Conservation (phyloP, 2,329 filamentous ascomycete genomes). For the Aspergillus alliaceus region DNA sequence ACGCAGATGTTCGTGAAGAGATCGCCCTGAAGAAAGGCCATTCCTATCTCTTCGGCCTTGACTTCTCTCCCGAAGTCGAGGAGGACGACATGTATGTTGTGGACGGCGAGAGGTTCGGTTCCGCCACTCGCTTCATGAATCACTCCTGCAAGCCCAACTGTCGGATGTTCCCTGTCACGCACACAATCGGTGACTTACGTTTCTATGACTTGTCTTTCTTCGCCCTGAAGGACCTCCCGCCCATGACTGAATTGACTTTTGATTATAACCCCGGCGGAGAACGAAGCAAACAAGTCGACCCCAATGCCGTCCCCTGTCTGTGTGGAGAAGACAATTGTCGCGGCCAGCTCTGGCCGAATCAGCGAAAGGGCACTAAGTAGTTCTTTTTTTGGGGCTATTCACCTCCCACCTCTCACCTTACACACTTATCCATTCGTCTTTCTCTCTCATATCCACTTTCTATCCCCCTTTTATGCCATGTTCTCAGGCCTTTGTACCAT, state of each 20-base stretch:
- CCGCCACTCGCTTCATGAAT: constrained; percentile 48
- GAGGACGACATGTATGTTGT: constrained; percentile 40
- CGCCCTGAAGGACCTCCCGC: constrained; percentile 41
- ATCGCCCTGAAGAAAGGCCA: constrained; percentile 24
- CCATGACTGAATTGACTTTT: constrained; percentile 47
- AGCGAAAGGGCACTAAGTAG: constrained; percentile 32
- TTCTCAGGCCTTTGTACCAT: too few species aligned
- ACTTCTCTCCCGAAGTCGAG: constrained; percentile 31
- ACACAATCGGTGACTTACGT: constrained; percentile 38
- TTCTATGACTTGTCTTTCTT: constrained; percentile 52
- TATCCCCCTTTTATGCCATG: neutral
- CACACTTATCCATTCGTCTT: neutral
- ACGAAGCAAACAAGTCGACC: constrained; percentile 28
- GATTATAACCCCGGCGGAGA: constrained; percentile 45
- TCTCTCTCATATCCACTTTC: neutral
- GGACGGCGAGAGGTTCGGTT: constrained; percentile 45
- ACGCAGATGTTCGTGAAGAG: constrained; percentile 40
- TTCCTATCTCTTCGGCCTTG: constrained; percentile 46
- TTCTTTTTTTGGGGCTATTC: neutral
- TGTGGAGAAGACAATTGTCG: constrained; percentile 47
- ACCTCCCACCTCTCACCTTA: neutral
- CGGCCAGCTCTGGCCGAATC: constrained; percentile 45
- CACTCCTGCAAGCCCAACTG: constrained; percentile 51
- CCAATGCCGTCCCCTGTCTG: constrained; percentile 42
- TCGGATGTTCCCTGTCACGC: constrained; percentile 44